A percentile compares a stretch with the other conserved stretches of the same genome.
phyloP scores from a whole-genome alignment of 2,329 filamentous ascomycete species.

The Calycina herbarum region DNA sequence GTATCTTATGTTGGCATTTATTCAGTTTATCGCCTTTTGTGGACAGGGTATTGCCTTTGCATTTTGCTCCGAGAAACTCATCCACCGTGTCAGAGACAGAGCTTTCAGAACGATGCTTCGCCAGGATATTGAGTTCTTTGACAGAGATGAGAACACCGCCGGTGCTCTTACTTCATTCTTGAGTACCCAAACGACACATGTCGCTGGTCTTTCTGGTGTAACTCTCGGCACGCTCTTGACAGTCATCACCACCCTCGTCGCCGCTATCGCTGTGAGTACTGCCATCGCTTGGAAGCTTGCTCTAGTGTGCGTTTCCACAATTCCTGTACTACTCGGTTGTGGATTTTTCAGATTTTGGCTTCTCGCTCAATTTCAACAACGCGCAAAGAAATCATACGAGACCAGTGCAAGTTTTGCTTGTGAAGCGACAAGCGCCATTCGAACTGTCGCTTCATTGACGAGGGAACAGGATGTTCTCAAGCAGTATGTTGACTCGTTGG shows the following conservation, averaged over 20 bases:
- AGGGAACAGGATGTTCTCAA: constrained; percentile 78
- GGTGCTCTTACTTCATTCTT: constrained; percentile 87
- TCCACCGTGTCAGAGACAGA: constrained; percentile 77
- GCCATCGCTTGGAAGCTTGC: constrained; percentile 85
- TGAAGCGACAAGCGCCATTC: constrained; percentile 90
- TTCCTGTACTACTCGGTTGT: constrained; percentile 75
- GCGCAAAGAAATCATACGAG: constrained; percentile 78
- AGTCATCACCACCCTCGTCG: constrained; percentile 75
- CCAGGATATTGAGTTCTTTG: constrained; percentile 92
- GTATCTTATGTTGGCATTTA: constrained; percentile 81
- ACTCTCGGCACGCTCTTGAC: constrained; percentile 85
- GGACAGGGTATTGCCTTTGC: constrained; percentile 75
- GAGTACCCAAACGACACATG: constrained; percentile 84
- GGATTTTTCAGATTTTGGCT: constrained; percentile 89
- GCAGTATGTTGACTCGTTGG: constrained; percentile 69
- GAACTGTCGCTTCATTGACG: constrained; percentile 88
- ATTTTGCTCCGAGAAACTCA: constrained; percentile 79
- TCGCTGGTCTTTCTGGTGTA: constrained; percentile 83
- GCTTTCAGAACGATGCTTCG: constrained; percentile 87
- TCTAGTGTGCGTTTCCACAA: constrained; percentile 75
- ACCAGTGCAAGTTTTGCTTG: constrained; percentile 83
- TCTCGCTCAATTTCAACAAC: constrained; percentile 74
- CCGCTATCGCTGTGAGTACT: constrained; percentile 69
- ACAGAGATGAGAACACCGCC: constrained; percentile 82
- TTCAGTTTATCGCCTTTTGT: constrained; percentile 68